Evolutionary conservation across 768 basidiomycete genomes (phyloP).

Genomic region (Podaxis sp.): DNA sequence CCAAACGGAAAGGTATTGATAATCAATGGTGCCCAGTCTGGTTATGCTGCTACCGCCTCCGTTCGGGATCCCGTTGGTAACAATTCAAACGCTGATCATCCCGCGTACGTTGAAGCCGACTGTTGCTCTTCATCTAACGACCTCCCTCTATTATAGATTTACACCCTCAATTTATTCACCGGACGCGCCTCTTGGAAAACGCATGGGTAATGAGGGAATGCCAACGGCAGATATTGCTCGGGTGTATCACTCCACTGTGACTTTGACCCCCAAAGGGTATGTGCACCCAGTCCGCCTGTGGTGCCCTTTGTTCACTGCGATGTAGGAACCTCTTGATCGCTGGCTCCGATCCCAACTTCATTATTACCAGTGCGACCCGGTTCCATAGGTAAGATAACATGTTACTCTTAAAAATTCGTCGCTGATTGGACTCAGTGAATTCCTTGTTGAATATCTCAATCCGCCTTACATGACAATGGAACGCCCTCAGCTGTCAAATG

Average conservation of each 20-base stretch:
- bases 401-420: background rate
- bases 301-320: background rate
- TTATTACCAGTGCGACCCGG: constrained; percentile 22
- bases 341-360: constrained; percentile 42
- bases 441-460: constrained; percentile 38
- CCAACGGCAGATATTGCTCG: constrained; percentile 42
- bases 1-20: constrained; percentile 41
- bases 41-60: constrained; percentile 35
- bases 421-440: constrained; percentile 26
- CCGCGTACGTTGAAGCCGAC: constrained; percentile 19
- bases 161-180: constrained; percentile 48
- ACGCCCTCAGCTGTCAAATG: constrained; percentile 29
- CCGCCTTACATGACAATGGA: constrained; percentile 36
- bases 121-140: background rate
- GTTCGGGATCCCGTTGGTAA: constrained; percentile 24
- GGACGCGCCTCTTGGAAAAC: constrained; percentile 34
- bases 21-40: constrained; percentile 38
- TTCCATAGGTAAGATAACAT: constrained; percentile 19
- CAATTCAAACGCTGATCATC: constrained; percentile 26
- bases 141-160: constrained; percentile 14
- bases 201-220: constrained; percentile 44
- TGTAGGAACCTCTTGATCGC: constrained; percentile 28
- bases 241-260: constrained; percentile 60
- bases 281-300: constrained; percentile 13
- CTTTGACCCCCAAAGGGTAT: constrained; percentile 50